Percentiles rank a stretch among this genome's conserved stretches.
Conservation (phyloP, 2,329 filamentous ascomycete genomes). For the Paraphaeosphaeria sporulosa region DNA sequence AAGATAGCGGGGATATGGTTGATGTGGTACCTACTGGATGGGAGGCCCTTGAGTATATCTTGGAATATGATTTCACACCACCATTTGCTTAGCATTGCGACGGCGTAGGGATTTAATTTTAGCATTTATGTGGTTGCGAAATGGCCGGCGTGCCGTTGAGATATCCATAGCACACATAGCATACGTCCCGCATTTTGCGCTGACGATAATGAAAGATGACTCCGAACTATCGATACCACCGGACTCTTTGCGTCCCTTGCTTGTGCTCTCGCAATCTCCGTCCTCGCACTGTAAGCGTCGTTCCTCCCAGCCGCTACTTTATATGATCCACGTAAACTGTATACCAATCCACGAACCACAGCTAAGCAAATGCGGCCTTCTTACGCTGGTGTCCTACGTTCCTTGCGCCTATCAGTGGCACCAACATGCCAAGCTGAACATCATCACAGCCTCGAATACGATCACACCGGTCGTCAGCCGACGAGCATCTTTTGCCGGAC, state of each 20-base stretch:
- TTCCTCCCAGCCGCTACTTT: constrained; percentile 12
- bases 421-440: constrained; percentile 6
- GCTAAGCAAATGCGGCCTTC: not conserved
- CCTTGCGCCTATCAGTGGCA: constrained; percentile 10
- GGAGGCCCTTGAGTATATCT: constrained; percentile 16
- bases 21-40: constrained; percentile 34
- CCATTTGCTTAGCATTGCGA: constrained; percentile 25
- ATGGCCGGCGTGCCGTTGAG: constrained; percentile 14
- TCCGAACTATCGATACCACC: constrained; percentile 7
- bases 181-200: constrained; percentile 9
- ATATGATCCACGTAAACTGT: not conserved
- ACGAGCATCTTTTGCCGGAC: constrained; percentile 3
- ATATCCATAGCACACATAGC: constrained; percentile 18
- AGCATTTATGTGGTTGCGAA: constrained; percentile 11
- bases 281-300: constrained; percentile 6
- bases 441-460: constrained; percentile 3
- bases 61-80: constrained; percentile 12
- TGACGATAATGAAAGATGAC: constrained; percentile 18
- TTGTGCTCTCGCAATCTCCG: constrained; percentile 17
- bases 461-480: constrained; percentile 18
- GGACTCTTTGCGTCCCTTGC: constrained; percentile 10
- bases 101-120: constrained; percentile 16
- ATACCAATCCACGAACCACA: not conserved
- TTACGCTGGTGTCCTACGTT: constrained; percentile 6
- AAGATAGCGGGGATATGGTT: constrained; percentile 22